Base-by-base conservation (phyloP, 768 basidiomycete species). In the Postia placenta region DNA sequence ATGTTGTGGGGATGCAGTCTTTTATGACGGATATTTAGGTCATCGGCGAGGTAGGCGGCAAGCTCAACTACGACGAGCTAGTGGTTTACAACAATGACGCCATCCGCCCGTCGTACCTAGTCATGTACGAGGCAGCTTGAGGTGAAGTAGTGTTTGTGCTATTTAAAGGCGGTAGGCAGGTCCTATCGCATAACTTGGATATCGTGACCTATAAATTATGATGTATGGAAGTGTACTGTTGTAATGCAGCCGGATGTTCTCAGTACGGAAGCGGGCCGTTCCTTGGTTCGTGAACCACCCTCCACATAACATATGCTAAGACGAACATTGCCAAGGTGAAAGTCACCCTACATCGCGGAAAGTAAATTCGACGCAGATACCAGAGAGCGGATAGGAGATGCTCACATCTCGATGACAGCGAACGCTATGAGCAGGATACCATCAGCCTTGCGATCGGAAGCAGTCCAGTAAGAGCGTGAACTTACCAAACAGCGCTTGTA, bases 41-140 rank as follows among this genome's bases (percentile, higher is more conserved):
- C 23, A 69, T 86, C 37, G 83, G 79, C 5, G 83, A 86, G 66
- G 76, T 75, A 49, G 83, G 83, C 14, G 81, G 78, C 24, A 75
- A 74, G 42, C 64, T 87, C 28, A 85, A 86, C 56, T 80, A 86
- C 41, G 85, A 87, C 56, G 85, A 87, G 56, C 63, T 85, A 22
- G 75, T 87, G 7, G 82, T 86, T 24, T 87, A 86, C 57, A 67
- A 69, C 37, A 83, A 86, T 61, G 80, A 86, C 50, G 85, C 85
- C 1, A 84, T 86, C 45, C 67, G 83, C 35, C 83, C 85, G 3
- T 83, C 84, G 14, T 87, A 80, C 59, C 68, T 87, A 28, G 78
- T 87, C 23, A 74, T 85, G 64, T 87, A 85, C 51, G 82, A 39
- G 38, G 15, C 38, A 22, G 9, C 30, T 33, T 33, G 30, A 33